Evolutionary conservation across 164 flowering plant genomes (phyloP), one percentile per base, ranked within the genome.

Genomic region (Houttuynia cordata): DNA sequence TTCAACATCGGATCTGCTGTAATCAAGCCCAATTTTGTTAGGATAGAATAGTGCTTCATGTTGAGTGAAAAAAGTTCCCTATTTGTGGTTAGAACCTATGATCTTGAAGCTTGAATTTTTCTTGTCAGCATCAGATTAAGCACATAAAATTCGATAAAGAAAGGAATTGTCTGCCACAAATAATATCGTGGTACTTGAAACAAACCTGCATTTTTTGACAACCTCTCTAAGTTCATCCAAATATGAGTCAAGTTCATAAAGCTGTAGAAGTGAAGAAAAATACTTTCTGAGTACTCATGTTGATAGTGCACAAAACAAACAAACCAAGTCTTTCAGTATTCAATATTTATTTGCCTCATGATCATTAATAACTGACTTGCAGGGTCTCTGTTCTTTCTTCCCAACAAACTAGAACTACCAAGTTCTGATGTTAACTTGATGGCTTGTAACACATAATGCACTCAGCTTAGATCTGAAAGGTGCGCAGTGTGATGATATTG

Each of bases 161-260:
- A n/a, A n/a, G n/a, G 24, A 52, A 3, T 52, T n/a, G 55, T n/a
- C 18, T 23, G 9, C 37, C 57, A 54, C 30, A 13, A 54, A 17
- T 1, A 8, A 24, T 24, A 24, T 10, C 13, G 15, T 53, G 9
- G 24, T 1, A 21, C 9, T 10, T 53, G 23, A 53, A 68, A 68
- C 84, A 63, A 63, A 92, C 99, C 99, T 94, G 93, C 95, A 94
- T 23, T 80, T 82, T 57, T 76, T 85, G 64, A 91, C 80, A 65
- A 84, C 85, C 71, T 88, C 96, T 70, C 87, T 79, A 15, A 94
- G 80, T 52, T 84, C 81, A 59, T 88, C 91, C 77, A 88, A 72
- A 61, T 81, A 80, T 73, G 67, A 64, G 65, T 91, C 91, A 61
- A 84, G 70, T 68, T 88, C 85, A 34, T 70, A 73, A 57, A 91